A percentile compares a stretch with the other conserved stretches of the same genome.
These are phyloP conservation scores for Lachancea meyersii DNA, from an alignment of 805 yeast species.

Conservation along the genomic window DNA sequence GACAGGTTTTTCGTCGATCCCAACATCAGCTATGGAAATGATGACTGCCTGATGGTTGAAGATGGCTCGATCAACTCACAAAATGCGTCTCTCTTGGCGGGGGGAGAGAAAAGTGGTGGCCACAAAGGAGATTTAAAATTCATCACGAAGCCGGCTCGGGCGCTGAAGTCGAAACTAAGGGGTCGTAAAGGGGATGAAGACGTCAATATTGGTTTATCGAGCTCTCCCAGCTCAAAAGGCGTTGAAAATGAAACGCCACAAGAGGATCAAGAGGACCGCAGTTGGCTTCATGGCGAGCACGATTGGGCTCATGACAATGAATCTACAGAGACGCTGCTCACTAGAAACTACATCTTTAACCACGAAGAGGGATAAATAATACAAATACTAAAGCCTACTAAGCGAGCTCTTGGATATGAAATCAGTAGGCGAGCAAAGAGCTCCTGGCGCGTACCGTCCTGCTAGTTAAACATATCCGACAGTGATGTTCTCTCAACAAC, in stretches of 20 bases:
- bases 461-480: too few relatives aligned
- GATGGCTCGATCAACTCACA: neutral
- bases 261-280: neutral
- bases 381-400: neutral
- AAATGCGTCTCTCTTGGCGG: neutral
- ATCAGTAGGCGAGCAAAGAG: too few relatives aligned
- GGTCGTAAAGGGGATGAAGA: neutral
- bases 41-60: neutral
- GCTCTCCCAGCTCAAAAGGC: neutral
- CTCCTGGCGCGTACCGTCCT: too few relatives aligned
- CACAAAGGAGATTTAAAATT: neutral
- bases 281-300: too few relatives aligned
- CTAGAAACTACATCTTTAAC: slow-evolving; percentile 28
- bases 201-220: neutral
- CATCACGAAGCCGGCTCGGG: slow-evolving; percentile 1
- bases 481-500: neutral
- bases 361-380: slow-evolving; percentile 10
- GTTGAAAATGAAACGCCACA: neutral
- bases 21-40: slow-evolving; percentile 14
- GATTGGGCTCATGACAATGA: slow-evolving; percentile 8
- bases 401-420: neutral
- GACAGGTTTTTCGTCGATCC: slow-evolving; percentile 29
- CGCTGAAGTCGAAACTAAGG: slow-evolving; percentile 1
- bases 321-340: slow-evolving; percentile 29
- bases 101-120: neutral